These are phyloP conservation scores for Globisporangium nunn DNA, from an alignment of 352 stramenopile species.

Conservation along the genomic window DNA sequence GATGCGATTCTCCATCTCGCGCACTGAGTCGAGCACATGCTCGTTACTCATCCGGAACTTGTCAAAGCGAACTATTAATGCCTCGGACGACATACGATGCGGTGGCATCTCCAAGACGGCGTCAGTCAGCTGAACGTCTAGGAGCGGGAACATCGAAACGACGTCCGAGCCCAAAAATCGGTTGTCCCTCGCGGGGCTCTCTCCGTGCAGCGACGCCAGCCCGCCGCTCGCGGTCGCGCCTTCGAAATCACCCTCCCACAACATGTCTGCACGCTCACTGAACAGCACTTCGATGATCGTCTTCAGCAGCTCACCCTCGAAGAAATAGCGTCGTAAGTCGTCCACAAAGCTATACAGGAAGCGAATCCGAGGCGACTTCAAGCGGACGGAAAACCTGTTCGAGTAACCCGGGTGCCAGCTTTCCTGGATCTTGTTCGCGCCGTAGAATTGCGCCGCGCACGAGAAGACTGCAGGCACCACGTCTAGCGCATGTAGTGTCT, in stretches of 20 bases:
- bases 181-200: slow-evolving; percentile 6
- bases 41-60: slow-evolving; percentile 62
- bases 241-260: slow-evolving; percentile 75
- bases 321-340: slow-evolving; percentile 67
- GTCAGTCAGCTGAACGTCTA: slow-evolving; percentile 66
- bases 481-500: slow-evolving; percentile 49
- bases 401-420: slow-evolving; percentile 76
- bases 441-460: slow-evolving; percentile 68
- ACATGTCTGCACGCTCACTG: slow-evolving; percentile 47
- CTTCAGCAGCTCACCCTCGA: slow-evolving; percentile 56
- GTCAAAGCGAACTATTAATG: slow-evolving; percentile 65
- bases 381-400: slow-evolving; percentile 59
- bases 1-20: slow-evolving; percentile 64
- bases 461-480: slow-evolving; percentile 65
- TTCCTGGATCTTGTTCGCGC: slow-evolving; percentile 70
- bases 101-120: slow-evolving; percentile 70
- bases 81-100: slow-evolving; percentile 71
- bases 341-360: slow-evolving; percentile 81
- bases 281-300: slow-evolving; percentile 58
- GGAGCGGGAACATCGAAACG: slow-evolving; percentile 75
- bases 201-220: slow-evolving; percentile 1
- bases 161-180: slow-evolving; percentile 54
- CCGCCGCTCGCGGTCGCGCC: slow-evolving; percentile 24
- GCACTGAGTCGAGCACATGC: slow-evolving; percentile 46
- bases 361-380: slow-evolving; percentile 73